A percentile compares a stretch with the other conserved stretches of the same genome.
Evolutionary conservation across 495 filamentous ascomycete species (phyloP).

Genomic region (Sporormia fimetaria): DNA sequence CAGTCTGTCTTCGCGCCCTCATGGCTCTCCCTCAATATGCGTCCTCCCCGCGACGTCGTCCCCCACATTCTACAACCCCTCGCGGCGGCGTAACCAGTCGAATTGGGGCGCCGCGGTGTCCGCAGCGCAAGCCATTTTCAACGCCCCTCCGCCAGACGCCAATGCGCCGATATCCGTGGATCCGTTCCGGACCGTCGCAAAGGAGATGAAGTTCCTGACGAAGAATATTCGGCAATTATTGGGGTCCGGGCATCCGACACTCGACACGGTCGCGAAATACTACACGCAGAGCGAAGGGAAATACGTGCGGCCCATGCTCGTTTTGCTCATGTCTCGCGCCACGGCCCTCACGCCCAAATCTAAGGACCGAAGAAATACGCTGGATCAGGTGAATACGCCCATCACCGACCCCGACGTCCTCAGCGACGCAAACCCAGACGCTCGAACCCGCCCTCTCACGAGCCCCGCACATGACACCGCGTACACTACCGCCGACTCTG

Average conservation of each 20-base stretch:
- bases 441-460: conserved; percentile 32
- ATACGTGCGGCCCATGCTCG: conserved; percentile 85
- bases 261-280: conserved; percentile 94
- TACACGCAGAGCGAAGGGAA: conserved; percentile 96
- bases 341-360: conserved; percentile 71
- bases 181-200: conserved; percentile 57
- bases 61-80: conserved; percentile 25
- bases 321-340: conserved; percentile 90
- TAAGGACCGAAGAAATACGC: conserved; percentile 33
- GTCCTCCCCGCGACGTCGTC: not conserved
- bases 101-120: conserved; percentile 59
- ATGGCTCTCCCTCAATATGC: conserved; percentile 1
- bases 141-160: conserved; percentile 38
- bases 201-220: conserved; percentile 88
- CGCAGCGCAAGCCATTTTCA: conserved; percentile 65
- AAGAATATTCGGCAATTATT: conserved; percentile 80
- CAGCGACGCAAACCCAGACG: conserved; percentile 64
- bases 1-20: conserved; percentile 1
- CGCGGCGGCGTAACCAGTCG: conserved; percentile 36
- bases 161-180: conserved; percentile 34
- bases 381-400: conserved; percentile 51
- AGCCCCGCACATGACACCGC: conserved; percentile 40
- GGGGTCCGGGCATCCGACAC: conserved; percentile 81
- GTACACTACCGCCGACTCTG: conserved; percentile 45
- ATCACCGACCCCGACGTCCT: conserved; percentile 67